Evolutionary conservation across 2,329 filamentous ascomycete species (phyloP).

Genomic region (Ploettnerulaceae sp.): DNA sequence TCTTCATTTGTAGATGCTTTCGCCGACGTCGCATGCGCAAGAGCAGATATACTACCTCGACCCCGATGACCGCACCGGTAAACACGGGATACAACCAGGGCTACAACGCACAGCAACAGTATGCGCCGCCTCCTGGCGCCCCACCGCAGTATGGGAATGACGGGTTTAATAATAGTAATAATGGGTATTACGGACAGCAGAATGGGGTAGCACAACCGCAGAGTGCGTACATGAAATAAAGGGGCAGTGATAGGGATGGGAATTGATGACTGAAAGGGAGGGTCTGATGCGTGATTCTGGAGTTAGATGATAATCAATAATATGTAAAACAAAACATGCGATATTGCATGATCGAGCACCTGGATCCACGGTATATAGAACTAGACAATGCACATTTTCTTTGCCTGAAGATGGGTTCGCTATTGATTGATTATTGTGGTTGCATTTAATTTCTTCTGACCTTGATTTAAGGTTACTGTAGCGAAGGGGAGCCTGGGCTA

Average conservation of each 20-base stretch:
- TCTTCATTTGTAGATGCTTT: slow-evolving; percentile 1
- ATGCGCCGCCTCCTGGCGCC: slow-evolving; percentile 2
- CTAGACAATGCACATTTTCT: too few relatives aligned
- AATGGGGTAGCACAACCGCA: slow-evolving; percentile 20
- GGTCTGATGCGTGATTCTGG: background rate
- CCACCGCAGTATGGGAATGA: slow-evolving; percentile 4
- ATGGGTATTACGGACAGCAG: slow-evolving; percentile 19
- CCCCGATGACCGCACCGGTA: slow-evolving; percentile 4
- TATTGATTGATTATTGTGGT: too few relatives aligned
- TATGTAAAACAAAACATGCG: too few relatives aligned
- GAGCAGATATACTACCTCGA: slow-evolving; percentile 9
- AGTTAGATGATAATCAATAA: background rate
- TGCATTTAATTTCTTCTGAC: too few relatives aligned
- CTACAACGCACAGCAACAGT: slow-evolving; percentile 7
- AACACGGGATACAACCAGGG: slow-evolving; percentile 2
- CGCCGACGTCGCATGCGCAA: slow-evolving; percentile 14
- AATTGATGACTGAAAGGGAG: background rate
- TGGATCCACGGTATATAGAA: too few relatives aligned
- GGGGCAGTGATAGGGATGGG: background rate
- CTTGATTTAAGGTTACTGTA: too few relatives aligned
- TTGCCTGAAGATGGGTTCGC: too few relatives aligned
- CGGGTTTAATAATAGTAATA: background rate
- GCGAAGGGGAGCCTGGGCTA: too few relatives aligned
- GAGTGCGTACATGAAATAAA: slow-evolving; percentile 14
- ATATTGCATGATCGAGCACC: too few relatives aligned